Base-by-base conservation (phyloP, 352 stramenopile species). In the Phytophthora ohioensis region DNA sequence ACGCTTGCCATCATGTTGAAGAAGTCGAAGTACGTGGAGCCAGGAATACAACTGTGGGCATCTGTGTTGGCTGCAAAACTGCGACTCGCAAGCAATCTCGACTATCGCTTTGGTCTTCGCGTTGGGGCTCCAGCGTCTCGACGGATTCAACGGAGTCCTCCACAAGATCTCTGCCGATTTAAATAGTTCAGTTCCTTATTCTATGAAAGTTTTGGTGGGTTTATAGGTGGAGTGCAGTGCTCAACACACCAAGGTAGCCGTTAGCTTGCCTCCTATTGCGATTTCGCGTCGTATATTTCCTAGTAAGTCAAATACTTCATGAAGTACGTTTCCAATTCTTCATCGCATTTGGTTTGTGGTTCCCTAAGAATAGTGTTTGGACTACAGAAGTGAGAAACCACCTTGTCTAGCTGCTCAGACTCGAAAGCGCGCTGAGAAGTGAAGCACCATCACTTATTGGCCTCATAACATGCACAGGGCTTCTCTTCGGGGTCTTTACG, bases 401-500 rank as follows among this genome's bases (percentile, higher is more conserved):
- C 54, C 41, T 31, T 42, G 31, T 34, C 35, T 10, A 49, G 48
- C 32, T 42, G 36, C 38, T 5, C 38, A 59, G 2, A 58, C 27
- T 36, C 5, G 39, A 57, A 59, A 46, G 27, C 46, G 34, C 49
- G n/a, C 30, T 30, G 51, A 55, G 30, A 32, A 12, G 57, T 67
- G 51, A 8, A 60, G 41, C 42, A 64, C 6, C 53, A 47, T 39
- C 13, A 4, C 12, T 31, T 27, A 47, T 36, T 39, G 32, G 8
- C 45, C 36, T 8, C 64, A n/a, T 27, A 75, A 52, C 21, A 87
- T 89, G 78, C 75, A 87, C 57, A 71, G 67, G 55, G 60, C 65
- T 21, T 62, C 67, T 15, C 68, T 90, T 3, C 78, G 78, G 21
- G 73, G 78, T 47, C 64, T 88, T 3, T 87, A 90, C 65, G 47